Evolutionary conservation across 1,284 basidiomycete genomes (phyloP).

Genomic region (Inonotus hispidus): DNA sequence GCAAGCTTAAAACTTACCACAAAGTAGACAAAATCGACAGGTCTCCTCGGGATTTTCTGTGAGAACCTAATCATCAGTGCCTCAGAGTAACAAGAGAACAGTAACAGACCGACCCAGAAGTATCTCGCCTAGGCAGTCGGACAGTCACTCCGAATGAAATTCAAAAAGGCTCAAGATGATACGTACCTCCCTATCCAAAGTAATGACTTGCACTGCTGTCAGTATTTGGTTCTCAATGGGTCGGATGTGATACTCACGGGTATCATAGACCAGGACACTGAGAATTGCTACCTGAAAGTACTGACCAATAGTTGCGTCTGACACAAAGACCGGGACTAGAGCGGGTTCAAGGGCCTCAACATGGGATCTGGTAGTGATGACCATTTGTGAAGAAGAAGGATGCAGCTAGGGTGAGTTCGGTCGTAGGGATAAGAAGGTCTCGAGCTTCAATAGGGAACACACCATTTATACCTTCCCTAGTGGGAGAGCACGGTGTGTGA

Average conservation of each 20-base stretch:
- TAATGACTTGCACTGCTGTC: background rate
- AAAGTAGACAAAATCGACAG: conserved; percentile 3
- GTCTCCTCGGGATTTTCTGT: background rate
- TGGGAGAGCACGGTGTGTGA: too few relatives aligned
- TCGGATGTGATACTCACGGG: background rate
- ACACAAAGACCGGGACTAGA: background rate
- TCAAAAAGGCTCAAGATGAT: background rate
- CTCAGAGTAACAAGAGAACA: background rate
- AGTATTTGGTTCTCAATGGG: background rate
- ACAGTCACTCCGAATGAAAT: background rate
- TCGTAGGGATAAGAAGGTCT: too few relatives aligned
- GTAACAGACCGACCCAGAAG: background rate
- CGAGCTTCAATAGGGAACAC: too few relatives aligned
- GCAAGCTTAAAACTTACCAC: background rate
- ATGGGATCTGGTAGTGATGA: background rate
- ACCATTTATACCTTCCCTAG: too few relatives aligned
- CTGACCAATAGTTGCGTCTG: background rate
- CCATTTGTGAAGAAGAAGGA: background rate
- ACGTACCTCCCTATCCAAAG: background rate
- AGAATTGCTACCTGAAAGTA: background rate
- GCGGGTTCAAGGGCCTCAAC: background rate
- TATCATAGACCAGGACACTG: conserved; percentile 1
- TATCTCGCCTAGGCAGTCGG: background rate
- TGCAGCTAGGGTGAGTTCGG: too few relatives aligned
- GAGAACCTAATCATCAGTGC: background rate